Base-by-base conservation (phyloP, 164 flowering plant species). In the Sedum album region DNA sequence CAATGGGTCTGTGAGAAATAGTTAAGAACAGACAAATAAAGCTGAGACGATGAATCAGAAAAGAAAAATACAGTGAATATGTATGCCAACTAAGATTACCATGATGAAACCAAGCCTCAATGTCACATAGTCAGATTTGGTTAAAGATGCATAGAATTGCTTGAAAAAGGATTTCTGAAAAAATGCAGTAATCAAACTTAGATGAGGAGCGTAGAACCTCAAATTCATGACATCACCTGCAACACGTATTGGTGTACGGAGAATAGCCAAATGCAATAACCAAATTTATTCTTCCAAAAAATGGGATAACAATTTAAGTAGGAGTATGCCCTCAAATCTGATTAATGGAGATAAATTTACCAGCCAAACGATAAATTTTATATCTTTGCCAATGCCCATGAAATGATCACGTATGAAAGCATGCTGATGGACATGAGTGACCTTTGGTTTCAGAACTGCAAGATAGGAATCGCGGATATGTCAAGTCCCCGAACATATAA, bases 71-170 rank as follows among this genome's bases (percentile, higher is more conserved):
- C 18, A 8, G 20, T 9, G 31, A 8, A 41, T 21, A 25, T 7
- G 26, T 21, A 20, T 7, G 48, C 5, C 31, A 8, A 42, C 55
- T 38, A 21, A 20, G 5, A 71, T 74, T 77, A 89, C 97, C 87
- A 70, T 87, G 60, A 91, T 88, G 74, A 93, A 93, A 65, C 97
- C 97, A 9, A 77, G 70, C 33, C 97, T 82, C 31, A 89, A 60
- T 65, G 95, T 90, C 30, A 80, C 48, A 68, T 92, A 92, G 74
- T 92, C 98, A 60, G 95, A 71, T 78, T 80, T 79, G 13, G 86
- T 85, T 46, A 92, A 90, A 35, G 98, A 87, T 15, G 79, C 93
- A 76, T 85, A 80, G 65, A 92, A 87, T 69, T 92, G 98, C 76
- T 92, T 92, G 75, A 84, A 67, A 75, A 90, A 88, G 10, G 98